Conservation (phyloP, 106 monocot genomes). For the Cymbidium sinense region DNA sequence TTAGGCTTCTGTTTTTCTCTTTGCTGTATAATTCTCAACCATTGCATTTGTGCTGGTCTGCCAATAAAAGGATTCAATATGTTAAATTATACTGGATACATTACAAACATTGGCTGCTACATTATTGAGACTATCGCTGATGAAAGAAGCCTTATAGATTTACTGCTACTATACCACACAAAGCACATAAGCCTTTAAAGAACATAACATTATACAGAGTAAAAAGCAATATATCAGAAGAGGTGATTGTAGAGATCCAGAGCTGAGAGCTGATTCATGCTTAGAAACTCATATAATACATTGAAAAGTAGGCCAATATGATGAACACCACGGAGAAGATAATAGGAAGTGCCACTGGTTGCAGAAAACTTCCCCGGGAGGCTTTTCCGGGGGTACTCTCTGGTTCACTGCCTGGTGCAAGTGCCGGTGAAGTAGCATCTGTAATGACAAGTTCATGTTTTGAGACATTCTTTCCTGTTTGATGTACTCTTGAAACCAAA, state of each 20-base stretch:
- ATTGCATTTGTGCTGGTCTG: too few relatives aligned
- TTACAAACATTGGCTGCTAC: background rate
- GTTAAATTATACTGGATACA: background rate
- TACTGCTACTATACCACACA: background rate
- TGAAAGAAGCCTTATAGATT: background rate
- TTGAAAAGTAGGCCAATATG: background rate
- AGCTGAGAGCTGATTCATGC: background rate
- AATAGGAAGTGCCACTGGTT: background rate
- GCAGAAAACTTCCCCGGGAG: background rate
- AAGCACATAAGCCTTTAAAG: background rate
- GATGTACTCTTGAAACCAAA: too few relatives aligned
- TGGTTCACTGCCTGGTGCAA: background rate
- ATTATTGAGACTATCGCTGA: background rate
- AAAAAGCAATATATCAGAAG: background rate
- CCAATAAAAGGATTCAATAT: too few relatives aligned
- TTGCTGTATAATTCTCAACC: too few relatives aligned
- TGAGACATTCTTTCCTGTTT: too few relatives aligned
- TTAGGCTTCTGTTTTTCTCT: too few relatives aligned
- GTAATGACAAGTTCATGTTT: background rate
- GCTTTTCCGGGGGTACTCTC: background rate
- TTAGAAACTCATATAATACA: conserved; percentile 7
- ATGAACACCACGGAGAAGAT: conserved; percentile 8
- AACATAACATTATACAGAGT: background rate
- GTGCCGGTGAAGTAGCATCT: background rate
- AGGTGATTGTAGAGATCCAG: background rate